Conservation (phyloP, 192 early-diverging fungal species). For the Fimicolochytrium jonesii region DNA sequence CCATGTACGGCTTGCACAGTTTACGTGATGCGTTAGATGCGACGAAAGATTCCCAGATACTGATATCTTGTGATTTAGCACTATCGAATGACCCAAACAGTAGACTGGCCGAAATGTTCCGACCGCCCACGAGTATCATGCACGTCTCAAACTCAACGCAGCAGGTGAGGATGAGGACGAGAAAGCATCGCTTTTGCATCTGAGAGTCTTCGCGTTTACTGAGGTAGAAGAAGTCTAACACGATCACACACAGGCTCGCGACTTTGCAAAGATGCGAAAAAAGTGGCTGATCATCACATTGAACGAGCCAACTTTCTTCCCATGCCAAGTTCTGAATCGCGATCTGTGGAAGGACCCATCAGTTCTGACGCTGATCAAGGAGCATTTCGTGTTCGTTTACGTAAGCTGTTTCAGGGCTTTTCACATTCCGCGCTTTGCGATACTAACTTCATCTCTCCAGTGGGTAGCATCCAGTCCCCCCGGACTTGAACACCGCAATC, state of each 20-base stretch:
- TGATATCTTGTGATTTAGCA: background rate
- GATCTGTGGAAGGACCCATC: conserved; percentile 84
- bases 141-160: conserved; percentile 45
- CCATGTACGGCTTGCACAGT: too few species aligned
- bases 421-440: background rate
- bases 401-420: conserved; percentile 31
- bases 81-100: conserved; percentile 1
- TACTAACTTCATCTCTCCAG: too few species aligned
- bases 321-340: conserved; percentile 85
- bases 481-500: conserved; percentile 64
- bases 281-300: conserved; percentile 89
- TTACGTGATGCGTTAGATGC: too few species aligned
- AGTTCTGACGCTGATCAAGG: conserved; percentile 72
- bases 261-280: conserved; percentile 48
- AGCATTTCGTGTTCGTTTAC: conserved; percentile 84
- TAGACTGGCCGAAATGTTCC: conserved; percentile 66
- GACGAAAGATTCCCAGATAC: too few species aligned
- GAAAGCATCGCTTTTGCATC: background rate
- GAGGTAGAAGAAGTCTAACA: too few species aligned
- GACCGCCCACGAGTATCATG: conserved; percentile 87
- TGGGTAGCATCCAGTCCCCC: conserved; percentile 60
- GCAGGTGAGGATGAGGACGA: background rate
- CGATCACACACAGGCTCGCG: conserved; percentile 60
- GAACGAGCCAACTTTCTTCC: conserved; percentile 78
- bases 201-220: too few species aligned